Evolutionary conservation across 2,329 filamentous ascomycete species (phyloP).

Genomic region (Verruconis gallopava): DNA sequence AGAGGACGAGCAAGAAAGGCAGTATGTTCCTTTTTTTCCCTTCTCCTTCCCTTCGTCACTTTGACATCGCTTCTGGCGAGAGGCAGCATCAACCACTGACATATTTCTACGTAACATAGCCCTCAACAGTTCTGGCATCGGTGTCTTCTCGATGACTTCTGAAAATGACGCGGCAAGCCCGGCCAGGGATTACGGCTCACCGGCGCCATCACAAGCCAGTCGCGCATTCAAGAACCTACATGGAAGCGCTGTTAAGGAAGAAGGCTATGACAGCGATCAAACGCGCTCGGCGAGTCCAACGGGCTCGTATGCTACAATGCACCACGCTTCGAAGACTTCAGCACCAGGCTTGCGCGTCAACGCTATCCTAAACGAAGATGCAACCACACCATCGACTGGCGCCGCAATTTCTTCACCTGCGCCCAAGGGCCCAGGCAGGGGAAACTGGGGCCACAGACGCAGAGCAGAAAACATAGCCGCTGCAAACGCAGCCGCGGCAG

Average conservation of each 20-base stretch:
- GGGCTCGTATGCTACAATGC: slow-evolving; percentile 2
- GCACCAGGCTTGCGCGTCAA: slow-evolving; percentile 32
- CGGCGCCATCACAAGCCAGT: slow-evolving; percentile 15
- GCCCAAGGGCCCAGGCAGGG: slow-evolving; percentile 34
- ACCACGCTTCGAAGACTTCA: not conserved
- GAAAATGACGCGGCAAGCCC: slow-evolving; percentile 11
- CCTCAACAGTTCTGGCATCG: slow-evolving; percentile 1
- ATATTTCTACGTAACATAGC: not conserved
- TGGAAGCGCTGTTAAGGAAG: slow-evolving; percentile 22
- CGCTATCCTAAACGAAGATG: slow-evolving; percentile 34
- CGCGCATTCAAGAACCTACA: slow-evolving; percentile 15
- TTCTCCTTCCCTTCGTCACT: not conserved
- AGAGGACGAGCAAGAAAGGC: slow-evolving; percentile 36
- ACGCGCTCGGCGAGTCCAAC: slow-evolving; percentile 8
- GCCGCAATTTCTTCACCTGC: slow-evolving; percentile 15
- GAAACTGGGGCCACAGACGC: slow-evolving; percentile 35
- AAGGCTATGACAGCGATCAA: slow-evolving; percentile 31
- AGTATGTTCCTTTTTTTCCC: not conserved
- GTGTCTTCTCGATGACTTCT: slow-evolving; percentile 2
- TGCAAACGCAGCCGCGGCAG: slow-evolving; percentile 14
- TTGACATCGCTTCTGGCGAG: slow-evolving; percentile 8
- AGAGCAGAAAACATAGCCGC: slow-evolving; percentile 20
- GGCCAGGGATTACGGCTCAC: slow-evolving; percentile 16
- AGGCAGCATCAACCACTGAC: not conserved
- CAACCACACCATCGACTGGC: slow-evolving; percentile 10